A percentile compares a stretch with the other conserved stretches of the same genome.
Evolutionary conservation across 2,329 filamentous ascomycete species (phyloP).

Genomic region (Hymenoscyphus fructigenus): DNA sequence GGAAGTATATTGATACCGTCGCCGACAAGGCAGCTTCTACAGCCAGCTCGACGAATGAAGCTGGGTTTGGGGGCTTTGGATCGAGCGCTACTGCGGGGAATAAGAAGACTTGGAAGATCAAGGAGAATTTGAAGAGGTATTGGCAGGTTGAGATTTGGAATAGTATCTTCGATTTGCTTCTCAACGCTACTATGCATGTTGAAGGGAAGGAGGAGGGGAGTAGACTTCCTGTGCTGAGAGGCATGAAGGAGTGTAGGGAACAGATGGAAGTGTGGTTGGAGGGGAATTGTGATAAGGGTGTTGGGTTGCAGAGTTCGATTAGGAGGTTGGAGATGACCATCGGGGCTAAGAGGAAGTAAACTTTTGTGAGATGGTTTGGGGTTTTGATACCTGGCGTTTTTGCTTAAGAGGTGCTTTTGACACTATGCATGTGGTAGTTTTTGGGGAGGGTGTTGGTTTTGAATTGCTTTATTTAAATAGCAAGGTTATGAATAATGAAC

Average conservation of each 20-base stretch:
- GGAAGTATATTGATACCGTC: conserved; percentile 84
- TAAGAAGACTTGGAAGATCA: conserved; percentile 70
- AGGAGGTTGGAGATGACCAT: conserved; percentile 54
- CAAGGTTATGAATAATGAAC: background rate
- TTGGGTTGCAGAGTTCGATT: conserved; percentile 69
- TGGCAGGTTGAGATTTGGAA: conserved; percentile 94
- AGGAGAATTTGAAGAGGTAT: conserved; percentile 86
- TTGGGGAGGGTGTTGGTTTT: background rate
- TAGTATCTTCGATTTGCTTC: conserved; percentile 76
- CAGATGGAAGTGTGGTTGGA: conserved; percentile 84
- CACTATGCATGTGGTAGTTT: background rate
- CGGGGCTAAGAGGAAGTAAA: conserved; percentile 24
- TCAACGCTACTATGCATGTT: conserved; percentile 75
- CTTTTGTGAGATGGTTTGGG: background rate
- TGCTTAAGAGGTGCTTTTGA: background rate
- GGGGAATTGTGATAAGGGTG: conserved; percentile 76
- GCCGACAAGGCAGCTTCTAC: conserved; percentile 42
- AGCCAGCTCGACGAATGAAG: background rate
- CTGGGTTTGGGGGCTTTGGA: background rate
- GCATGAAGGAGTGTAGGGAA: conserved; percentile 68
- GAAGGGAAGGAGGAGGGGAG: conserved; percentile 58
- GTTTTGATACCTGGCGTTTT: background rate
- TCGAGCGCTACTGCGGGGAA: conserved; percentile 45
- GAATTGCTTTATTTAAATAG: background rate
- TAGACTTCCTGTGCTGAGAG: conserved; percentile 71